phyloP scores from a whole-genome alignment of 2,329 filamentous ascomycete species.

The Sporothrix pseudoabietina region DNA sequence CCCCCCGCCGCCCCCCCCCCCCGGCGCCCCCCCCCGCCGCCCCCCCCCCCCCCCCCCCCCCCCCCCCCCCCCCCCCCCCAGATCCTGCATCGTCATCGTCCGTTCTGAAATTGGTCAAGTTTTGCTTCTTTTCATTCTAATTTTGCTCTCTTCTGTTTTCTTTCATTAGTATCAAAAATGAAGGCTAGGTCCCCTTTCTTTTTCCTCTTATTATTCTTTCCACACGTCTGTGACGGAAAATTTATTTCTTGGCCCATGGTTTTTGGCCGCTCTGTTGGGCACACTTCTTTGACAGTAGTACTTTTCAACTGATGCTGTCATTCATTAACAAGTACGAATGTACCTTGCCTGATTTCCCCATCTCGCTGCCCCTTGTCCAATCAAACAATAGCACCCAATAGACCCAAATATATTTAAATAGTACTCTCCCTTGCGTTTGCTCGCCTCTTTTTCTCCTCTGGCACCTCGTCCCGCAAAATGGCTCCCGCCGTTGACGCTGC shows the following conservation, averaged over 20 bases:
- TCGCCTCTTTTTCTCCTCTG: not conserved
- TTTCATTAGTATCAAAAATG: not conserved
- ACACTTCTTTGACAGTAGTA: not conserved
- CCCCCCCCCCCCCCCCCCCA: no score
- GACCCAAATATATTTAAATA: not conserved
- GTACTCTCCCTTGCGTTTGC: not conserved
- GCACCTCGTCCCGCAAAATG: not conserved
- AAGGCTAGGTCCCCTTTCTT: not conserved
- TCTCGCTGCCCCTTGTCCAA: not conserved
- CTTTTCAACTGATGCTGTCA: not conserved
- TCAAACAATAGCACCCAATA: not conserved
- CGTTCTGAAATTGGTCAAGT: not conserved
- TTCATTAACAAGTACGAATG: not conserved
- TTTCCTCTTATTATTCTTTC: not conserved
- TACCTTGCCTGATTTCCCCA: not conserved
- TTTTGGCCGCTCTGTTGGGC: not conserved
- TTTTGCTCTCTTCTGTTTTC: no score
- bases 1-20: no score
- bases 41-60: no score
- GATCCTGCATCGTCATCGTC: no score
- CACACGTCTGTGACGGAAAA: not conserved
- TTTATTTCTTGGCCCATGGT: not conserved
- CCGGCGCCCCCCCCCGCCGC: no score
- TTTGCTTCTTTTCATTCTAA: not conserved
- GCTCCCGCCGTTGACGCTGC: conserved; percentile 6